Conservation (phyloP, 345 rosid species). For the Rhodamnia rubescens region DNA sequence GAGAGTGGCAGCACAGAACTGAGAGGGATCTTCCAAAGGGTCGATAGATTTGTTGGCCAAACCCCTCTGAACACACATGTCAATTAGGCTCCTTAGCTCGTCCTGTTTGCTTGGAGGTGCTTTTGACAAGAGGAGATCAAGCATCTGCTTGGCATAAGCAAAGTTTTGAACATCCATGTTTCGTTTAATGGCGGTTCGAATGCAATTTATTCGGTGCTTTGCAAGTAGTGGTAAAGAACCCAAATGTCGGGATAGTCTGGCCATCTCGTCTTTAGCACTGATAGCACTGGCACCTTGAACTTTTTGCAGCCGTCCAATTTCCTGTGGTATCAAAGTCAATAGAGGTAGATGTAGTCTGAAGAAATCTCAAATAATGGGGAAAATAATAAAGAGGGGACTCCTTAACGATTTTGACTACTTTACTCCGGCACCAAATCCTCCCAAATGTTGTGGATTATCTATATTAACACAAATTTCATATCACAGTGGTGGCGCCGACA, state of each 20-base stretch:
- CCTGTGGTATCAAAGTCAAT: slow-evolving; percentile 30
- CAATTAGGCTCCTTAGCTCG: slow-evolving; percentile 72
- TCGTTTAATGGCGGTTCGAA: slow-evolving; percentile 85
- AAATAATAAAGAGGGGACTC: neutral
- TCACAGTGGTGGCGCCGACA: neutral
- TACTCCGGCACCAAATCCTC: neutral
- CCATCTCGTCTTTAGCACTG: slow-evolving; percentile 98
- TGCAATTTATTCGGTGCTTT: slow-evolving; percentile 92
- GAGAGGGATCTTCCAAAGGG: slow-evolving; percentile 92
- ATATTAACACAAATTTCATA: neutral
- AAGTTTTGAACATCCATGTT: slow-evolving; percentile 98
- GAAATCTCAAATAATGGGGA: neutral
- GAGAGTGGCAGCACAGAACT: slow-evolving; percentile 90
- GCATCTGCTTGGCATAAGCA: slow-evolving; percentile 90
- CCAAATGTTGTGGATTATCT: neutral
- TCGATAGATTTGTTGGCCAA: slow-evolving; percentile 83
- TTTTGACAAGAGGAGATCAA: slow-evolving; percentile 83
- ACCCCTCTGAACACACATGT: slow-evolving; percentile 89
- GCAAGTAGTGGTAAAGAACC: slow-evolving; percentile 85
- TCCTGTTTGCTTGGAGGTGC: slow-evolving; percentile 93
- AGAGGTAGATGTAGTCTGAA: neutral
- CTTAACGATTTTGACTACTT: neutral
- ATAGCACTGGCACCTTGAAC: slow-evolving; percentile 88
- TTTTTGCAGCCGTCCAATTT: slow-evolving; percentile 74
- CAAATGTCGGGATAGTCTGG: slow-evolving; percentile 82